phyloP scores from a whole-genome alignment of 2,329 filamentous ascomycete genomes.

The Escovopsis sp. region DNA sequence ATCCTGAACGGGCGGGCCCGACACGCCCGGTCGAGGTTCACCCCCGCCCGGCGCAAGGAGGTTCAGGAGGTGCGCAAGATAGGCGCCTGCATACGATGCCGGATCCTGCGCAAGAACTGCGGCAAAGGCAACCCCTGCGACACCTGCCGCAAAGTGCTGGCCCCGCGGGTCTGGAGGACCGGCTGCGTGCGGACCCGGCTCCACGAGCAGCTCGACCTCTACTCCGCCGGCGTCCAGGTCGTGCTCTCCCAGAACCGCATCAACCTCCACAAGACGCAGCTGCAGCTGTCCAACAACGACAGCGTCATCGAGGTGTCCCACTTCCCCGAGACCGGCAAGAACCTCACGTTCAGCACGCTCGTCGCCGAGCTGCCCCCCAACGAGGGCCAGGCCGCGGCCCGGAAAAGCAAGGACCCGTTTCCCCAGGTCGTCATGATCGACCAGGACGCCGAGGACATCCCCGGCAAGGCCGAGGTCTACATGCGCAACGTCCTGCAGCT shows the following conservation, averaged over 20 bases:
- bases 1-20: conserved; percentile 32
- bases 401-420: conserved; percentile 19
- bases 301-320: conserved; percentile 43
- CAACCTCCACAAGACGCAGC: conserved; percentile 36
- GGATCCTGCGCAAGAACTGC: conserved; percentile 52
- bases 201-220: conserved; percentile 46
- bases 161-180: conserved; percentile 49
- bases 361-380: conserved; percentile 21
- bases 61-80: conserved; percentile 51
- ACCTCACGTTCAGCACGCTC: conserved; percentile 24
- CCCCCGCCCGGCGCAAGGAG: conserved; percentile 43
- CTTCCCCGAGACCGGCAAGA: conserved; percentile 36
- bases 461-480: conserved; percentile 43
- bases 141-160: conserved; percentile 48
- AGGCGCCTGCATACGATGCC: conserved; percentile 51
- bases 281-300: conserved; percentile 33
- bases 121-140: conserved; percentile 49
- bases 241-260: conserved; percentile 46
- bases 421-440: conserved; percentile 41
- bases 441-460: conserved; percentile 44
- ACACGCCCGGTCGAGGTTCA: conserved; percentile 43
- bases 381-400: conserved; percentile 20
- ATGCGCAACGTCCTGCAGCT: conserved; percentile 43
- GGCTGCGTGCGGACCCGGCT: conserved; percentile 49
- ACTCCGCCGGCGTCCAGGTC: conserved; percentile 48